Percentiles rank a stretch among this genome's conserved stretches.
phyloP scores from a whole-genome alignment of 2,329 filamentous ascomycete genomes.

The Penicillium palitans region DNA sequence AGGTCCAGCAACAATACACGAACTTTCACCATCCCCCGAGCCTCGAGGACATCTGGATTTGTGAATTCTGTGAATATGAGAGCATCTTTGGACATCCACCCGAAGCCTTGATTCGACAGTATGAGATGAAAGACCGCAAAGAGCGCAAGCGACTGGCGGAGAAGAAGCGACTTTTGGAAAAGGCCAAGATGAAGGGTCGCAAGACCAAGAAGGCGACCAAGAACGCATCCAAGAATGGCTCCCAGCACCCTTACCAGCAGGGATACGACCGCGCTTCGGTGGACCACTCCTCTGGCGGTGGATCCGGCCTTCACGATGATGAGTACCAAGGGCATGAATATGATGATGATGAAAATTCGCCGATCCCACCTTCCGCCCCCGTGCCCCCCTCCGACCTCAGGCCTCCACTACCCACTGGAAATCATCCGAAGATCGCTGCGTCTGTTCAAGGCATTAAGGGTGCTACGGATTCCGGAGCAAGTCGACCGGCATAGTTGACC shows the following conservation, averaged over 20 bases:
- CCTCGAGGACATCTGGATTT: slow-evolving; percentile 83
- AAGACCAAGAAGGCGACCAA: slow-evolving; percentile 85
- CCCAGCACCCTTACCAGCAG: slow-evolving; percentile 39
- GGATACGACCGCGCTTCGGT: slow-evolving; percentile 43
- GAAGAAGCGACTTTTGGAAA: slow-evolving; percentile 79
- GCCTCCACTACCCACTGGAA: slow-evolving; percentile 64
- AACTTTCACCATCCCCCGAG: slow-evolving; percentile 73
- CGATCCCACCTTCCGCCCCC: slow-evolving; percentile 38
- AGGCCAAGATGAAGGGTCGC: slow-evolving; percentile 88
- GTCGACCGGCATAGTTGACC: slow-evolving; percentile 34
- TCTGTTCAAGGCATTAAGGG: slow-evolving; percentile 24
- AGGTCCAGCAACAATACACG: slow-evolving; percentile 71
- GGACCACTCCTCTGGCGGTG: slow-evolving; percentile 42
- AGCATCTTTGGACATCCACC: slow-evolving; percentile 89
- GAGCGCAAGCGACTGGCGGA: slow-evolving; percentile 83
- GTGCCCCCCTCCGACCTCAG: slow-evolving; percentile 62
- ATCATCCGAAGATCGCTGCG: slow-evolving; percentile 40
- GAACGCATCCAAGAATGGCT: slow-evolving; percentile 53
- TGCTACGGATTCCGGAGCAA: slow-evolving; percentile 31
- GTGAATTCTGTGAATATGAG: slow-evolving; percentile 98
- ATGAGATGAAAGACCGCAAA: slow-evolving; percentile 90
- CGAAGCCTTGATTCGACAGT: slow-evolving; percentile 79
- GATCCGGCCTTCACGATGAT: slow-evolving; percentile 50
- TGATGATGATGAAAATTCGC: slow-evolving; percentile 52
- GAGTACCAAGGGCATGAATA: slow-evolving; percentile 53